Evolutionary conservation across 495 filamentous ascomycete genomes (phyloP), one percentile per base, ranked within the genome.

Genomic region (Pyrenopolyporus hunteri): DNA sequence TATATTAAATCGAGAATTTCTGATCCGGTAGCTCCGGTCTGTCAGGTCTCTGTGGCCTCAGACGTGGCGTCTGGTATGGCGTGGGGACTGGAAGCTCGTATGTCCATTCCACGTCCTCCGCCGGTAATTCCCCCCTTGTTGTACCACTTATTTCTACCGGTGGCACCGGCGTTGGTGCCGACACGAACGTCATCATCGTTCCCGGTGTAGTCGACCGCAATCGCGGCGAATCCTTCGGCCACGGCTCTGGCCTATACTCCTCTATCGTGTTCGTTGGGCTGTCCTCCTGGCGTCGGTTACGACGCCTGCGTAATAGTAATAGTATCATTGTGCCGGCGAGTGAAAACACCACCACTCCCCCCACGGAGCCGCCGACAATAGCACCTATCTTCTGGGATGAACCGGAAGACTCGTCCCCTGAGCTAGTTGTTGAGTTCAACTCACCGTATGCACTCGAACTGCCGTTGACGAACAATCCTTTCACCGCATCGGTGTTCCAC

Each of bases 21-120:
- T 50, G 48, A 44, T 69, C 69, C 39, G 69, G 69, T 44, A 71
- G 50, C 33, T 71, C 69, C n/a, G n/a, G n/a, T n/a, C n/a, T n/a
- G n/a, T n/a, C n/a, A n/a, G n/a, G n/a, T n/a, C n/a, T n/a, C n/a
- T n/a, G n/a, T 23, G 63, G 48, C 50, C 63, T 52, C 2, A 43
- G 23, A 7, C 49, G 51, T 13, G 64, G 57, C 4, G 67, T 60
- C 16, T 59, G 59, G 22, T 45, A 47, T 9, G 64, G 57, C 4
- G 67, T 60, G 17, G 66, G 66, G 33, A 57, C 69, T 2, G 69
- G 69, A 29, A 71, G 53, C 20, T 71, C 69, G 39, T 71, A 52
- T 39, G 63, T 58, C 60, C 57, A 67, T 11, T 66, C 56, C 23
- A 59, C 57, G 22, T 62, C 62, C 19, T 57, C 45, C 5, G 61